These are phyloP conservation scores for Ceratobasidium sp. DNA, from an alignment of 1,284 basidiomycete species.

Conservation along the genomic window DNA sequence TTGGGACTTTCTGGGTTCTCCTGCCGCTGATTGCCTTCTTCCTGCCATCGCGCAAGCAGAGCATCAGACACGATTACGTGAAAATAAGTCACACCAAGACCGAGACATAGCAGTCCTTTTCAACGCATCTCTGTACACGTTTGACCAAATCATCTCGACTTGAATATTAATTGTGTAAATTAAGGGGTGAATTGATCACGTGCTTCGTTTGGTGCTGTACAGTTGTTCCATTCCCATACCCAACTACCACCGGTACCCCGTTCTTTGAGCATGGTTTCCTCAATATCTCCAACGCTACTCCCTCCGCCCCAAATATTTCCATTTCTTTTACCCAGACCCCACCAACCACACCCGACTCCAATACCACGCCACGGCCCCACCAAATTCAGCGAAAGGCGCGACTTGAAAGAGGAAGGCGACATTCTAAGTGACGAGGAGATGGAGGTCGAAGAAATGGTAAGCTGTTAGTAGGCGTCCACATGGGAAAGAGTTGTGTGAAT, in stretches of 20 bases:
- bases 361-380: slow-evolving; percentile 51
- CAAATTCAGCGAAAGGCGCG: slow-evolving; percentile 62
- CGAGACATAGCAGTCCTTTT: no score
- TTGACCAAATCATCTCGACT: no score
- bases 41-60: no score
- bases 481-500: background rate
- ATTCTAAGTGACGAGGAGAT: slow-evolving; percentile 85
- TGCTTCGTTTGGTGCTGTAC: background rate
- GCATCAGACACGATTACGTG: no score
- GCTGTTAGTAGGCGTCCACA: slow-evolving; percentile 22
- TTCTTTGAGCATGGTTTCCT: no score
- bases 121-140: no score
- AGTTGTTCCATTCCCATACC: background rate
- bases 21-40: no score
- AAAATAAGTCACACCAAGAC: no score
- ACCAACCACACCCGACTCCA: slow-evolving; percentile 69
- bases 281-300: slow-evolving; percentile 62
- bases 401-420: slow-evolving; percentile 79
- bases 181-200: no score
- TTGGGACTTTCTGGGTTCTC: no score
- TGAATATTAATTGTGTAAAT: no score
- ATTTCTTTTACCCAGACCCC: slow-evolving; percentile 66
- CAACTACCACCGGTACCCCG: background rate
- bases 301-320: slow-evolving; percentile 67
- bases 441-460: slow-evolving; percentile 73